Base-by-base conservation (phyloP, 2,329 filamentous ascomycete genomes). In the Cylindrodendrum hubeiense region DNA sequence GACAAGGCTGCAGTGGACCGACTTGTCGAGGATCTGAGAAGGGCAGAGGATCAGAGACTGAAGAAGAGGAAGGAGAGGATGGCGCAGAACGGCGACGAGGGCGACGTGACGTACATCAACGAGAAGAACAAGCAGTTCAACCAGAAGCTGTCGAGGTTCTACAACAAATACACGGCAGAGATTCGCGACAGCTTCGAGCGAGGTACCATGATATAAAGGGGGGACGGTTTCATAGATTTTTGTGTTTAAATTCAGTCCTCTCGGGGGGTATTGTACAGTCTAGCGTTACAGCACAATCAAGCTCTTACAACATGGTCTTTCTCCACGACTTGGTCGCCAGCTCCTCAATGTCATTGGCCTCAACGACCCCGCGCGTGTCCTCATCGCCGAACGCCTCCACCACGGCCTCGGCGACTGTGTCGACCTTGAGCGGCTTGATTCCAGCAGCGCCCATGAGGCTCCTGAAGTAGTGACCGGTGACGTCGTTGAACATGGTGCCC, bases 111-210 rank as follows among this genome's bases (percentile, higher is more conserved):
- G 8, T 98, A 97, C 82, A 99, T 99, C 88, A 99, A 99, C 83
- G 94, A 98, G 83, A 98, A 99, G 91, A 99, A 99, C 86, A 98
- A 98, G 86, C 94, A 98, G 86, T 99, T 99, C 85, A 99, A 99
- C 89, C 91, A 97, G 84, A 98, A 99, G 84, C 85, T 99, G 80
- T 86, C 92, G 58, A 87, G 96, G 71, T 99, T 98, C 84, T 99
- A 99, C 82, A 96, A 99, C 83, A 97, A 97, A 85, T 99, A 99
- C 81, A 99, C 96, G 49, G 90, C 93, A 33, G 96, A 99, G 79
- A 98, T 99, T 74, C 87, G 96, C 77, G 96, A 99, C 77, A 98
- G 93, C 80, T 99, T 99, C 79, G 96, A 99, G 87, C 89, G 96
- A 69, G 96, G 96, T 19, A 98, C 96, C 4, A 97, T 97, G 88